Evolutionary conservation across 257 asterid species (phyloP).

Genomic region (Solanum neorickii): DNA sequence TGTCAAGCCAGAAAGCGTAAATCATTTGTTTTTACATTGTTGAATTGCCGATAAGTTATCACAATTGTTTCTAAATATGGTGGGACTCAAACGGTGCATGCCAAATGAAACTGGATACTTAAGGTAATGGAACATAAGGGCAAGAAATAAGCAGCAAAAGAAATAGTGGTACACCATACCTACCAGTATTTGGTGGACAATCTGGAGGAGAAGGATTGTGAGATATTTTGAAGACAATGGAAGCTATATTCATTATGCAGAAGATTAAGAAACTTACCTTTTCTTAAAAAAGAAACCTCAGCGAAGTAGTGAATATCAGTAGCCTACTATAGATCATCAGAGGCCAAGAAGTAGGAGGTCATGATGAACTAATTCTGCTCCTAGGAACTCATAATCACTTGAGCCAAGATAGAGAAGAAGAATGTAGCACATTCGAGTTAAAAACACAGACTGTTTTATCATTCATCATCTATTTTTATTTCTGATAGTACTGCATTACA

Average conservation of each 20-base stretch:
- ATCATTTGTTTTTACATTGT: not conserved
- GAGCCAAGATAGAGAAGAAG: not conserved
- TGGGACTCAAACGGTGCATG: not conserved
- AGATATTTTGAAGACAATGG: not conserved
- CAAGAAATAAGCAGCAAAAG: not conserved
- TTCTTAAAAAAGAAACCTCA: not conserved
- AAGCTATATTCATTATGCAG: not conserved
- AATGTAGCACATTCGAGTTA: not conserved
- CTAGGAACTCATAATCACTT: not conserved
- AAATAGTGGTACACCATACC: not conserved
- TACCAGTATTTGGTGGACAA: not conserved
- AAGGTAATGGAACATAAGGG: not conserved
- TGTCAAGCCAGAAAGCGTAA: not conserved
- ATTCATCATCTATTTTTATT: not conserved
- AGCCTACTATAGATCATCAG: not conserved
- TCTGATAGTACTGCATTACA: not conserved
- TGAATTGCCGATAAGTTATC: not conserved
- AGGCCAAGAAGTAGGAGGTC: not conserved
- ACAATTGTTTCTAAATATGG: not conserved
- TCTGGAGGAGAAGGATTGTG: not conserved
- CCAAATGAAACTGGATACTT: not conserved
- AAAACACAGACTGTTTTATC: not conserved
- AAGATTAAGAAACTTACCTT: not conserved
- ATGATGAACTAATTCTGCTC: not conserved
- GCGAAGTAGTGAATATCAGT: not conserved